Base-by-base conservation (phyloP, 441 rosid species). In the Flueggea neowawraea region DNA sequence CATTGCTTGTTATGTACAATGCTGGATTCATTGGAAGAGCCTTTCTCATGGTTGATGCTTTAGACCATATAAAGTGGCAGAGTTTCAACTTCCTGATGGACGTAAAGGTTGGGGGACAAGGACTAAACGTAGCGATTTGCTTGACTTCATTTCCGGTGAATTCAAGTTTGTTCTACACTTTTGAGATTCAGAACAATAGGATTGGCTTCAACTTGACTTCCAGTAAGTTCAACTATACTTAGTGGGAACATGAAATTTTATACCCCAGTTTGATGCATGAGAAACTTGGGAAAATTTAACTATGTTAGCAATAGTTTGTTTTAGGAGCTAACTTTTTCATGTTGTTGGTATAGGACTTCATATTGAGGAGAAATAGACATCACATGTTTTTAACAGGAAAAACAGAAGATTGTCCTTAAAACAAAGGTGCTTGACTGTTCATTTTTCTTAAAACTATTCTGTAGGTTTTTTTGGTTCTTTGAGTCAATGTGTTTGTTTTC, bases 1-100 rank as follows among this genome's bases (percentile, higher is more conserved):
- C n/a, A n/a, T n/a, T n/a, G n/a, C n/a, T n/a, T n/a, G n/a, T n/a
- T n/a, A n/a, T n/a, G n/a, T n/a, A n/a, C n/a, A n/a, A n/a, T n/a
- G n/a, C n/a, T n/a, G n/a, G n/a, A n/a, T n/a, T n/a, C n/a, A n/a
- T n/a, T n/a, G n/a, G n/a, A n/a, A n/a, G n/a, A n/a, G n/a, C n/a
- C n/a, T n/a, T n/a, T n/a, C n/a, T n/a, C n/a, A n/a, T 93, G 50
- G 69, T 80, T 13, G 97, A 93, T 70, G 77, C 73, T 11, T 31
- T 66, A 61, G 71, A 80, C 76, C 22, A 48, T 33, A 75, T 80
- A 60, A 93, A 86, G 69, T 88, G 98, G 98, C 98, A 93, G 79
- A 93, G 91, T 68, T 93, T 90, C 79, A 88, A 93, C 62, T 93
- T 93, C 64, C 98, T 97, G 12, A 93, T 92, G 0, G 91, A 93